Conservation (phyloP, 139 green algal genomes). For the Asterochloris sp. region DNA sequence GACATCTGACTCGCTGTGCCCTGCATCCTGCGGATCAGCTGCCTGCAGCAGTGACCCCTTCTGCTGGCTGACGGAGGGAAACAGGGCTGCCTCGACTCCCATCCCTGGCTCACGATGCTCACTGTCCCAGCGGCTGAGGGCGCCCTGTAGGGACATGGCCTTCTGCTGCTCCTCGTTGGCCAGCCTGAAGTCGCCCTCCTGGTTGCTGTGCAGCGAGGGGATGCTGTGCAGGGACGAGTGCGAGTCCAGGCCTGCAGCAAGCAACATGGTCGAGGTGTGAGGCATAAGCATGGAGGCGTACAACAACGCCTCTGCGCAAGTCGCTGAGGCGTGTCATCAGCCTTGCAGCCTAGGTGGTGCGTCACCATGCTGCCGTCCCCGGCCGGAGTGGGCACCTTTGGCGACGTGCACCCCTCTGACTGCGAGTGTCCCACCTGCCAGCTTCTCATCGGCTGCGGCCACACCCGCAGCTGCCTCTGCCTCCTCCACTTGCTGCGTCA, state of each 20-base stretch:
- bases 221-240: background rate
- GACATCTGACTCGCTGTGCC: background rate
- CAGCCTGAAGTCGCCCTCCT: constrained; percentile 1
- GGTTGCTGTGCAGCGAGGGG: background rate
- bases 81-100: background rate
- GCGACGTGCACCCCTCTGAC: background rate
- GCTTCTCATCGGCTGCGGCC: background rate
- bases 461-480: background rate
- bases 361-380: background rate
- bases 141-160: constrained; percentile 5
- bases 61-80: background rate
- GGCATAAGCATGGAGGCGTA: too few species aligned
- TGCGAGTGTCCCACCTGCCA: background rate
- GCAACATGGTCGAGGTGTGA: too few species aligned
- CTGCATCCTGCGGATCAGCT: background rate
- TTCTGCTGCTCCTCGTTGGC: constrained; percentile 7
- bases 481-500: constrained; percentile 31
- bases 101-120: background rate
- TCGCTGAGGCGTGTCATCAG: background rate
- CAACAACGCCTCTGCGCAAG: too few species aligned
- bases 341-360: background rate
- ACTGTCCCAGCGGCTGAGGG: constrained; percentile 5
- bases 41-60: background rate
- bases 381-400: background rate
- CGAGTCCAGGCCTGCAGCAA: background rate